Evolutionary conservation across 805 yeast genomes (phyloP).

Genomic region (Saccharomycodes ludwigii): DNA sequence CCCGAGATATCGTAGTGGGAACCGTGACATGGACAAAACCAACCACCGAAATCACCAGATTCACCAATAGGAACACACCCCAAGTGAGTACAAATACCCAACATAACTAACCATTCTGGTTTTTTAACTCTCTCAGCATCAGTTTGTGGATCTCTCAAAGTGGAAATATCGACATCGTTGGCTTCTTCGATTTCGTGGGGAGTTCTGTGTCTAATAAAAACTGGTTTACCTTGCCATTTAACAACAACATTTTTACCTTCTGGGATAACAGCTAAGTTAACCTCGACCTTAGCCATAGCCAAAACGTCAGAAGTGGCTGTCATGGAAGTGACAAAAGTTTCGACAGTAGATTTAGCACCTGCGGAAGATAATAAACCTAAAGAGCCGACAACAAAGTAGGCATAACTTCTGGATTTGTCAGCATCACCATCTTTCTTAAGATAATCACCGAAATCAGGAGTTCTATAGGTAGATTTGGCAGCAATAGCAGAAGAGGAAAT

Average conservation of each 20-base stretch:
- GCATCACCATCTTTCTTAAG: constrained; percentile 57
- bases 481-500: constrained; percentile 20
- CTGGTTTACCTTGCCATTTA: constrained; percentile 99
- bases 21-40: constrained; percentile 99
- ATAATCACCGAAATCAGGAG: constrained; percentile 81
- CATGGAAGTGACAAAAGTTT: constrained; percentile 83
- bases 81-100: constrained; percentile 99
- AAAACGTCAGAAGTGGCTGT: constrained; percentile 97
- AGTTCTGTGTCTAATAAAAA: constrained; percentile 98
- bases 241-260: constrained; percentile 96
- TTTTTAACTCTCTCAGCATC: constrained; percentile 90
- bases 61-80: constrained; percentile 99
- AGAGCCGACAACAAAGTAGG: constrained; percentile 97
- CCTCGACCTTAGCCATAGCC: constrained; percentile 99
- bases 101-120: constrained; percentile 98
- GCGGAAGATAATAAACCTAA: constrained; percentile 84
- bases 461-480: constrained; percentile 68
- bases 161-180: constrained; percentile 58
- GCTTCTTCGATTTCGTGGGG: constrained; percentile 90
- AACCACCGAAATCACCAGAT: constrained; percentile 99
- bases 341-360: constrained; percentile 92
- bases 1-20: constrained; percentile 99
- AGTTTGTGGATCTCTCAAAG: constrained; percentile 87
- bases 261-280: constrained; percentile 84
- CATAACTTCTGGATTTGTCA: constrained; percentile 72